phyloP scores from a whole-genome alignment of 805 yeast species.

The Lachancea nothofagi region DNA sequence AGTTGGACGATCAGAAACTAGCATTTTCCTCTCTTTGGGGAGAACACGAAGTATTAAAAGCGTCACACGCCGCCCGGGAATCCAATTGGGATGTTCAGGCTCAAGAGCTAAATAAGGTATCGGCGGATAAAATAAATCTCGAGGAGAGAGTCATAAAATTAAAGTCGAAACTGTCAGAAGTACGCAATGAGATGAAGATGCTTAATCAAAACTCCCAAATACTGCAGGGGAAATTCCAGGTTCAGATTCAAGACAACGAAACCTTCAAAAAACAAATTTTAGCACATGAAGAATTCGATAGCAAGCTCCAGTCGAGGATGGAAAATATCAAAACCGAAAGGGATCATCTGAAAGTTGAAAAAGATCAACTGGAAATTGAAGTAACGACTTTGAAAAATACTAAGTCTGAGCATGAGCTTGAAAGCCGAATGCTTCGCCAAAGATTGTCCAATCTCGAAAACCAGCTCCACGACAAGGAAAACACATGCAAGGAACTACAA shows the following conservation, averaged over 20 bases:
- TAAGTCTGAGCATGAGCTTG: neutral
- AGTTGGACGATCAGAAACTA: constrained; percentile 2
- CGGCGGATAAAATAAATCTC: constrained; percentile 13
- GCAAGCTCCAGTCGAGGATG: constrained; percentile 9
- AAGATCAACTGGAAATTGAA: constrained; percentile 5
- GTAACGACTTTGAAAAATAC: neutral
- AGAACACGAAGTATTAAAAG: constrained; percentile 10
- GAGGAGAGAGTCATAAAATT: constrained; percentile 14
- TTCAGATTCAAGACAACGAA: constrained; percentile 7
- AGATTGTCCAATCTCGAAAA: neutral
- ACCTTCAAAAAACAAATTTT: constrained; percentile 4
- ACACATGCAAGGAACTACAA: constrained; percentile 3
- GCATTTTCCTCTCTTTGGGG: constrained; percentile 11
- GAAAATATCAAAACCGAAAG: constrained; percentile 6
- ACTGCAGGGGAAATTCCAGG: constrained; percentile 10
- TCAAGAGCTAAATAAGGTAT: constrained; percentile 6
- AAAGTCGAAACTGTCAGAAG: constrained; percentile 18
- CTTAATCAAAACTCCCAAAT: constrained; percentile 20
- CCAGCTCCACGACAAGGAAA: constrained; percentile 1
- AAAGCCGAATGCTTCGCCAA: constrained; percentile 2
- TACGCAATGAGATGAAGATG: constrained; percentile 26
- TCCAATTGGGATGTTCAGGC: constrained; percentile 8
- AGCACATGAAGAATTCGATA: constrained; percentile 6
- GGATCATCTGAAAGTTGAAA: constrained; percentile 10
- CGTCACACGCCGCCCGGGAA: constrained; percentile 5